Conservation (phyloP, 2,329 filamentous ascomycete genomes). For the Aureobasidium pullulans region DNA sequence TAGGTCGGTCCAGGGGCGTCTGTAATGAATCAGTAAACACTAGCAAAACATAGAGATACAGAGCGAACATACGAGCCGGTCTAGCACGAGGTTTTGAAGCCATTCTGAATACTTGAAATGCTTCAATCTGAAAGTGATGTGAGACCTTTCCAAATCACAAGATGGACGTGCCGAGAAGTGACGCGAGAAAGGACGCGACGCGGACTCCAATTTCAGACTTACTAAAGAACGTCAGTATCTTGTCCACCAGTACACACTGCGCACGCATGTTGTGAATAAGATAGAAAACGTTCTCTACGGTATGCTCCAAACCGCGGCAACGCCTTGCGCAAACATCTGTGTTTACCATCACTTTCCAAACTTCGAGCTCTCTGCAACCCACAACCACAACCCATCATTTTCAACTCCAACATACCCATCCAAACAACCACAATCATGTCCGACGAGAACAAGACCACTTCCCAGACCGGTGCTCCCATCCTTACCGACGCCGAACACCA, state of each 20-base stretch:
- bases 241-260: too few species aligned
- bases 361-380: neutral
- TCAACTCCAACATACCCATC: neutral
- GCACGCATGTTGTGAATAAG: neutral
- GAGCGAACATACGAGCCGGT: slow-evolving; percentile 45
- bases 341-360: slow-evolving; percentile 1
- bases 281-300: neutral
- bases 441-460: slow-evolving; percentile 21
- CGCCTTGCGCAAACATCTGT: slow-evolving; percentile 11
- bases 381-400: neutral
- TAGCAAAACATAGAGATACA: too few species aligned
- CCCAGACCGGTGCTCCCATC: slow-evolving; percentile 17
- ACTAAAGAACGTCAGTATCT: neutral
- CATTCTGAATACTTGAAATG: slow-evolving; percentile 18
- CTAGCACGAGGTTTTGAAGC: slow-evolving; percentile 50
- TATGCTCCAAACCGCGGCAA: neutral
- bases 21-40: slow-evolving; percentile 23
- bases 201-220: neutral
- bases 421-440: slow-evolving; percentile 19
- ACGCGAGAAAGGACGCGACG: neutral
- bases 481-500: slow-evolving; percentile 20
- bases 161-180: neutral
- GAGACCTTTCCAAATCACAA: neutral
- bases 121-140: neutral
- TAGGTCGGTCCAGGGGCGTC: slow-evolving; percentile 82